A percentile compares a stretch with the other conserved stretches of the same genome.
Conservation (phyloP, 2,329 filamentous ascomycete species). For the Celoporthe dispersa region DNA sequence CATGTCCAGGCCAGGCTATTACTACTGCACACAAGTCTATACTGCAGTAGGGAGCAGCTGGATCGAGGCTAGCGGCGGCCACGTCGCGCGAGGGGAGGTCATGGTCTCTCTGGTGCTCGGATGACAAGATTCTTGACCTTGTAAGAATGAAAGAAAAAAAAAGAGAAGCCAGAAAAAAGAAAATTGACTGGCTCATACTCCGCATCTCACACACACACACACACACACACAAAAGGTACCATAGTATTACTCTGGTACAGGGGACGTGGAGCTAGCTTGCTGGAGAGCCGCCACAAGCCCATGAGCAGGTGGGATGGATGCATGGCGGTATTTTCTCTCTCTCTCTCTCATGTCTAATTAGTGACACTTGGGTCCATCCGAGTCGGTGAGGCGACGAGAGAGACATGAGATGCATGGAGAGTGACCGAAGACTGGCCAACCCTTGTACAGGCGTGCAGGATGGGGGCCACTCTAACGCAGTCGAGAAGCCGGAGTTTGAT, state of each 20-base stretch:
- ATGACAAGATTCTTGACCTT: not conserved
- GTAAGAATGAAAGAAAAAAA: not conserved
- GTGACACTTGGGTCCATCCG: constrained; percentile 33
- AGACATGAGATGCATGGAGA: constrained; percentile 52
- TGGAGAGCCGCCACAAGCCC: not conserved
- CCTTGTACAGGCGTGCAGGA: constrained; percentile 40
- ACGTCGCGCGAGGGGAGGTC: not conserved
- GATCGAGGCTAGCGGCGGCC: not conserved
- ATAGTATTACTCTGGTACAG: not conserved
- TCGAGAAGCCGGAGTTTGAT: constrained; percentile 27
- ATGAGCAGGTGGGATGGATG: constrained; percentile 1
- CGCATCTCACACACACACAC: not conserved
- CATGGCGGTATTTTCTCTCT: constrained; percentile 13
- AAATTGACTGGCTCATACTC: not conserved
- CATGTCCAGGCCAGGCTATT: constrained; percentile 6
- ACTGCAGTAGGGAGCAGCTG: not conserved
- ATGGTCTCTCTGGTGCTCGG: not conserved
- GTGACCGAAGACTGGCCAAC: constrained; percentile 39
- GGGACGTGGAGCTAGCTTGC: not conserved
- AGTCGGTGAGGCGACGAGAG: constrained; percentile 47
- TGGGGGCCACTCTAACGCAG: constrained; percentile 34
- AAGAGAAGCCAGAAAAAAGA: not conserved
- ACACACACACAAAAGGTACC: not conserved
- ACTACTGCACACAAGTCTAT: not conserved
- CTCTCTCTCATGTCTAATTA: not conserved